Evolutionary conservation across 2,329 filamentous ascomycete species (phyloP).

Genomic region (Fusarium setosum): DNA sequence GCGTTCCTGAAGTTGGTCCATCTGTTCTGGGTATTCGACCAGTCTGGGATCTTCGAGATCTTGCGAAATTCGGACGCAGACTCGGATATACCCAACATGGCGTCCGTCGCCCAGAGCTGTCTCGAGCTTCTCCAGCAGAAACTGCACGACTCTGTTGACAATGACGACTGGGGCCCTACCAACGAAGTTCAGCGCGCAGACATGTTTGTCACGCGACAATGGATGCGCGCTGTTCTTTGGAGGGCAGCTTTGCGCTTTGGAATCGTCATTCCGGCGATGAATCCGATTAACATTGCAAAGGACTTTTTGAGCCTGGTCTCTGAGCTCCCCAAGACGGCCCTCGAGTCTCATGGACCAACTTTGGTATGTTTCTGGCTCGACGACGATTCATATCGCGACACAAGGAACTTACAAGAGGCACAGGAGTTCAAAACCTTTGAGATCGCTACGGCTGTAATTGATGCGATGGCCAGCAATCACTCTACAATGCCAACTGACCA

Average conservation of each 20-base stretch:
- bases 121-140: slow-evolving; percentile 55
- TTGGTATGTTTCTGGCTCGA: slow-evolving; percentile 43
- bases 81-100: slow-evolving; percentile 45
- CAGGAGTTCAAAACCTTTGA: slow-evolving; percentile 59
- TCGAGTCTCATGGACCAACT: slow-evolving; percentile 61
- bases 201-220: slow-evolving; percentile 60
- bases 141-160: slow-evolving; percentile 53
- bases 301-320: slow-evolving; percentile 58
- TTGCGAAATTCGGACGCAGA: slow-evolving; percentile 53
- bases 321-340: slow-evolving; percentile 56
- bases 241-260: slow-evolving; percentile 51
- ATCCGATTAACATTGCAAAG: slow-evolving; percentile 57
- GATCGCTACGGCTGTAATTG: slow-evolving; percentile 57
- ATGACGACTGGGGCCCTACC: slow-evolving; percentile 49
- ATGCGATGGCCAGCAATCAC: slow-evolving; percentile 49
- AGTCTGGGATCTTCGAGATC: slow-evolving; percentile 60
- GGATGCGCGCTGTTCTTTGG: slow-evolving; percentile 63
- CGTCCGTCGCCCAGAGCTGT: slow-evolving; percentile 45
- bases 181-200: slow-evolving; percentile 62
- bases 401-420: neutral
- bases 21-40: slow-evolving; percentile 62
- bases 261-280: slow-evolving; percentile 44
- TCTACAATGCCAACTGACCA: slow-evolving; percentile 32
- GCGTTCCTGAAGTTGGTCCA: slow-evolving; percentile 61
- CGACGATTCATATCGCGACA: fast-evolving